A percentile compares a stretch with the other conserved stretches of the same genome.
phyloP scores from a whole-genome alignment of 2,329 filamentous ascomycete species.

The Aspergillus quadrilineatus region DNA sequence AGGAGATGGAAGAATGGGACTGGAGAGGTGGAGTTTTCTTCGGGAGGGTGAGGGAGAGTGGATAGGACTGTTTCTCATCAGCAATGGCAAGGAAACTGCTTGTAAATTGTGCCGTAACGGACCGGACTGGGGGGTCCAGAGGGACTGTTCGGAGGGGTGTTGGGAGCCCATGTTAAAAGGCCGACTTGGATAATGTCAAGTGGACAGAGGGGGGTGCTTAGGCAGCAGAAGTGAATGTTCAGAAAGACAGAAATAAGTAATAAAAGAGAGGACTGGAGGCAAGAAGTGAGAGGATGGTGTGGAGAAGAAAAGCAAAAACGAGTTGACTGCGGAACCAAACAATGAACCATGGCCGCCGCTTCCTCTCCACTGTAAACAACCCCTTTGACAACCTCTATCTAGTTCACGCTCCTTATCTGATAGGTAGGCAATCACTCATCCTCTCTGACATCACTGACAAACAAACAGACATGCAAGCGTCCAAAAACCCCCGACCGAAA shows the following conservation, averaged over 20 bases:
- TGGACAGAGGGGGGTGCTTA: not conserved
- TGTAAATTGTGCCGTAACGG: slow-evolving; percentile 9
- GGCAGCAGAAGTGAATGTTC: slow-evolving; percentile 1
- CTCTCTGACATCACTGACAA: slow-evolving; percentile 5
- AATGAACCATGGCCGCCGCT: slow-evolving; percentile 9
- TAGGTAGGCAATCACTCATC: not conserved
- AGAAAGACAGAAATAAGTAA: slow-evolving; percentile 6
- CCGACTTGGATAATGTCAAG: slow-evolving; percentile 2
- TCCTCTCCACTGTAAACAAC: slow-evolving; percentile 5
- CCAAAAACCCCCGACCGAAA: slow-evolving; percentile 33
- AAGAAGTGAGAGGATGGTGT: slow-evolving; percentile 9
- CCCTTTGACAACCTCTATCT: not conserved
- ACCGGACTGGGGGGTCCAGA: slow-evolving; percentile 40
- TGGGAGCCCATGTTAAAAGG: slow-evolving; percentile 30
- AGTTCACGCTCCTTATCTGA: not conserved
- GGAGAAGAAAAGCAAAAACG: slow-evolving; percentile 3
- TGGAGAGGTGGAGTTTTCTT: slow-evolving; percentile 67
- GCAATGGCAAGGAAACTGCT: not conserved
- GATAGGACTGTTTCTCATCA: slow-evolving; percentile 55
- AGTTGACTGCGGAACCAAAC: slow-evolving; percentile 12
- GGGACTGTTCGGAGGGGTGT: slow-evolving; percentile 20
- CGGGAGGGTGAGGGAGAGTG: slow-evolving; percentile 61
- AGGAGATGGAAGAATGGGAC: slow-evolving; percentile 93
- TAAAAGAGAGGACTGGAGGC: slow-evolving; percentile 2
- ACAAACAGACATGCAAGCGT: slow-evolving; percentile 12